phyloP scores from a whole-genome alignment of 108 stramenopile species.

The Skeletonema tropicum region DNA sequence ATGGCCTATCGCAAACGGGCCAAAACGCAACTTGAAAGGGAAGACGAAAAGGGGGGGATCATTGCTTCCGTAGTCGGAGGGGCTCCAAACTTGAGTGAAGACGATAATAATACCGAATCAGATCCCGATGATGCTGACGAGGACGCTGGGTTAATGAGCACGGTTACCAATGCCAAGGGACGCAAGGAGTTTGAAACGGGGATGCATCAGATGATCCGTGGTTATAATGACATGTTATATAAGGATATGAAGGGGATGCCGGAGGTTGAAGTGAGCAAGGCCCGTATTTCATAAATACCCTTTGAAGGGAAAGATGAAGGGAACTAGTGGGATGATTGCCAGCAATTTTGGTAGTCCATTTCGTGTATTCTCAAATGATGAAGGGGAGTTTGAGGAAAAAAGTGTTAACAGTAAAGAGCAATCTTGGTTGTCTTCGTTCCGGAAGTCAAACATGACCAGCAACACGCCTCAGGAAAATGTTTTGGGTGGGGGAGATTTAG shows the following conservation, averaged over 20 bases:
- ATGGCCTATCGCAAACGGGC: constrained; percentile 33
- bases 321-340: no score
- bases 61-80: constrained; percentile 2
- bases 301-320: background rate
- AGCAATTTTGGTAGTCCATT: no score
- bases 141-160: constrained; percentile 38
- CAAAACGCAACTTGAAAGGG: constrained; percentile 30
- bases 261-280: constrained; percentile 13
- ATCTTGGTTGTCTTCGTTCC: no score
- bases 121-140: constrained; percentile 26
- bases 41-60: constrained; percentile 20
- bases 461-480: no score
- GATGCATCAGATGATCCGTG: constrained; percentile 53
- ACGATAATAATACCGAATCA: constrained; percentile 24
- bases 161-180: constrained; percentile 36
- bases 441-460: no score
- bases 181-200: constrained; percentile 54
- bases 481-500: no score
- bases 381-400: no score
- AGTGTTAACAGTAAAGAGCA: no score
- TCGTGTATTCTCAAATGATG: no score
- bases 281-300: background rate
- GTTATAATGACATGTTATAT: constrained; percentile 61
- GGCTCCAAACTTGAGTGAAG: background rate
- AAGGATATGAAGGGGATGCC: constrained; percentile 54